These are phyloP conservation scores for Atkinsonella texensis DNA, from an alignment of 2,329 filamentous ascomycete genomes.

Conservation along the genomic window DNA sequence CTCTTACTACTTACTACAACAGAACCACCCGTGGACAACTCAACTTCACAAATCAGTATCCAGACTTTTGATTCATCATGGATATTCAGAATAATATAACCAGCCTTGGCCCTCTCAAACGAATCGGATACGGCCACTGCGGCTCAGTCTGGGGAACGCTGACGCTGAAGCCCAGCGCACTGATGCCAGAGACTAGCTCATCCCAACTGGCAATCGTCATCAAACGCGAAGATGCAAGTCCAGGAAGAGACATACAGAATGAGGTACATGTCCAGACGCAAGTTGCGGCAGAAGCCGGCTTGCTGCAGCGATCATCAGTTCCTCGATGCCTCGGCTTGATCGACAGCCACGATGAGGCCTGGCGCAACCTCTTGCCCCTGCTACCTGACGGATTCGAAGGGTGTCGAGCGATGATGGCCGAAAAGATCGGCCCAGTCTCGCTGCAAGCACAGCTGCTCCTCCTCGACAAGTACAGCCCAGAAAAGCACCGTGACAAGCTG, in stretches of 20 bases:
- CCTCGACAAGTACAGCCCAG: conserved; percentile 10
- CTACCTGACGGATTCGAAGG: conserved; percentile 11
- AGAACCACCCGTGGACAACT: not conserved
- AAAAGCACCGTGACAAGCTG: not conserved
- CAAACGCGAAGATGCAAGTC: conserved; percentile 6
- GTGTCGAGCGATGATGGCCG: conserved; percentile 18
- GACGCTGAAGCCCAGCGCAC: not conserved
- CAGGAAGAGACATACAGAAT: conserved; percentile 4
- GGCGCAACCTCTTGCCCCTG: conserved; percentile 11
- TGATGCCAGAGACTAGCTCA: not conserved
- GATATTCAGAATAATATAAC: not conserved
- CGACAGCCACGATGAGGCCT: conserved; percentile 1
- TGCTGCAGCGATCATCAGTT: not conserved
- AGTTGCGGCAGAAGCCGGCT: not conserved
- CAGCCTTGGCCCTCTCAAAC: not conserved
- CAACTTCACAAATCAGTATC: too few relatives aligned
- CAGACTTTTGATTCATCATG: not conserved
- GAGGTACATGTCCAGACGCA: conserved; percentile 1
- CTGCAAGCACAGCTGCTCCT: conserved; percentile 9
- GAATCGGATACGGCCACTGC: conserved; percentile 4
- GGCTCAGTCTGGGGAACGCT: conserved; percentile 6
- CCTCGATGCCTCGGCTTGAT: not conserved
- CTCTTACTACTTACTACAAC: not conserved
- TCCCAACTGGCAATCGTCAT: not conserved
- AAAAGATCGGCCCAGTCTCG: conserved; percentile 16